These are phyloP conservation scores for Balakata baccata DNA, from an alignment of 345 rosid genomes.

Conservation along the genomic window DNA sequence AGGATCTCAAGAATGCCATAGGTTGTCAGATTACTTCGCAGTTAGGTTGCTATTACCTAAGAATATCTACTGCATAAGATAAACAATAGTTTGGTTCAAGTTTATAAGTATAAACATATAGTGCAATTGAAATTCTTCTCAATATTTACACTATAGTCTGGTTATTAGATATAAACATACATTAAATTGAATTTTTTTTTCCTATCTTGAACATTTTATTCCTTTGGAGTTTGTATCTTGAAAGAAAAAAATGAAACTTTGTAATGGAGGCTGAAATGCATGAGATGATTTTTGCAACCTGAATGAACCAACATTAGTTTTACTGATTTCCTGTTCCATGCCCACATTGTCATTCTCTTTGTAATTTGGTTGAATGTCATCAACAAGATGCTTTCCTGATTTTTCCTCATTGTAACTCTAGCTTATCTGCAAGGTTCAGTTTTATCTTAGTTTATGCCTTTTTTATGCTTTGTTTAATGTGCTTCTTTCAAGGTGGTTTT, in stretches of 20 bases:
- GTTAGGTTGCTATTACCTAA: neutral
- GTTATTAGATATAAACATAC: neutral
- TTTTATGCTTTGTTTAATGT: neutral
- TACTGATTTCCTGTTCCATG: neutral
- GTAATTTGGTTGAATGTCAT: neutral
- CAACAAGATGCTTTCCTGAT: neutral
- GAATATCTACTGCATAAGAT: neutral
- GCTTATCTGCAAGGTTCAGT: neutral
- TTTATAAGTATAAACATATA: neutral
- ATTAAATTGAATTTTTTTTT: neutral
- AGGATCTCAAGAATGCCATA: slow-evolving; percentile 1
- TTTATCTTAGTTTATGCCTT: neutral
- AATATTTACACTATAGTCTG: neutral
- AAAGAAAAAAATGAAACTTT: no score
- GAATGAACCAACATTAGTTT: neutral
- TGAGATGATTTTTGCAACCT: neutral
- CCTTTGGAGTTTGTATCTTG: neutral
- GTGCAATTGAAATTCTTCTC: neutral
- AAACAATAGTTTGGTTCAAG: neutral
- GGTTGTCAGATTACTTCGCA: neutral
- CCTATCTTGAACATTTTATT: neutral
- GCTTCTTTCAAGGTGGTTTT: neutral
- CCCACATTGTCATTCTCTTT: neutral
- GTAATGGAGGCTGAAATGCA: neutral
- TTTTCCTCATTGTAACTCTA: neutral